Conservation (phyloP, 345 rosid species). For the Lepidium africanum region DNA sequence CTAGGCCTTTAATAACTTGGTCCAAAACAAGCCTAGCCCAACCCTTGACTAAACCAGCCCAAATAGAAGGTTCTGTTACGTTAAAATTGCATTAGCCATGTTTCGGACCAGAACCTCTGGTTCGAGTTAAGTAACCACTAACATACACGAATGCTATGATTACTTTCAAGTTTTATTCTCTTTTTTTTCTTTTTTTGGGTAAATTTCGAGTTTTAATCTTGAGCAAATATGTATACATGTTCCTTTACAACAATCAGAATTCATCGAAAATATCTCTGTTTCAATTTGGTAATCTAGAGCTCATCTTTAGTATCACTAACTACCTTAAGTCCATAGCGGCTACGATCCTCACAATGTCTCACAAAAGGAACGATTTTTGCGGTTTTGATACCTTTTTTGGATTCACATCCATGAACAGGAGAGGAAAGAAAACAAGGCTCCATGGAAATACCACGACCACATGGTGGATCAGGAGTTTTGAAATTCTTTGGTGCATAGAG, state of each 20-base stretch:
- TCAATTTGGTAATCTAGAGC: not conserved
- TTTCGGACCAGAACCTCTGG: not conserved
- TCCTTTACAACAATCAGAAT: not conserved
- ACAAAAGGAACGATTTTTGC: conserved; percentile 26
- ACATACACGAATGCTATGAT: not conserved
- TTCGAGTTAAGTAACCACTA: not conserved
- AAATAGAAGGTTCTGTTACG: no score
- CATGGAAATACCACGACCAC: conserved; percentile 24
- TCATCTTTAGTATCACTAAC: conserved; percentile 21
- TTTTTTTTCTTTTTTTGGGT: no score
- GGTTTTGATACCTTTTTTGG: not conserved
- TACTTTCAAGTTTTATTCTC: not conserved
- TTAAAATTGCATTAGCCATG: not conserved
- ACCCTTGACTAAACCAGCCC: not conserved
- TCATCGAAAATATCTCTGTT: not conserved
- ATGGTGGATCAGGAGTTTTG: conserved; percentile 29
- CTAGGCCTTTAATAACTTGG: not conserved
- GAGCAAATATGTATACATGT: not conserved
- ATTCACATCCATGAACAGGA: conserved; percentile 24
- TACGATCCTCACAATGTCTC: conserved; percentile 35
- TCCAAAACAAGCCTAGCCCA: not conserved
- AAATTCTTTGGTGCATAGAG: conserved; percentile 8
- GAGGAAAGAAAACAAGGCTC: conserved; percentile 40
- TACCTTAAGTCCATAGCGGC: conserved; percentile 27
- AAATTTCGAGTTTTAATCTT: not conserved